Conservation (phyloP, 2,329 filamentous ascomycete genomes). For the Colletotrichum endophyticum region DNA sequence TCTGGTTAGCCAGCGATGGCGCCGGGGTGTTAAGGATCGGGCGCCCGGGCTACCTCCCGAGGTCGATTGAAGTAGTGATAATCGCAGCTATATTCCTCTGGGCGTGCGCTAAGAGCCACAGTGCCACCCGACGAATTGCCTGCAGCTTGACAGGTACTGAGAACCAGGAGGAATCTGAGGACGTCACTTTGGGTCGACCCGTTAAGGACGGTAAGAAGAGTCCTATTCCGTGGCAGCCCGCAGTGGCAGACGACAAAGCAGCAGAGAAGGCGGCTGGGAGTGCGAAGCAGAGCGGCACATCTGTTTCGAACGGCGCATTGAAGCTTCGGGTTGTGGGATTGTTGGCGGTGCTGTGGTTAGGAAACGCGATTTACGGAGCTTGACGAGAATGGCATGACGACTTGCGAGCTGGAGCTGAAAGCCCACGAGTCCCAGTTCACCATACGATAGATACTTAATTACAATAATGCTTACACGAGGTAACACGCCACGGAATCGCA, state of each 20-base stretch:
- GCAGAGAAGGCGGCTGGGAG: background rate
- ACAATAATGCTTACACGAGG: background rate
- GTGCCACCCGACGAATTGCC: background rate
- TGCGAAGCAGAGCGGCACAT: background rate
- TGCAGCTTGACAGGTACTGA: background rate
- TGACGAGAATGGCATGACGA: background rate
- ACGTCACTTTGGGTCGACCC: background rate
- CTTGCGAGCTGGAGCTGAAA: background rate
- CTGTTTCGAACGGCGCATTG: background rate
- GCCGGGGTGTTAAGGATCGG: conserved; percentile 47
- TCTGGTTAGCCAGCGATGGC: conserved; percentile 62
- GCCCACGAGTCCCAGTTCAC: background rate
- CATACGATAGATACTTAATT: background rate
- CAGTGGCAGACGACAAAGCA: background rate
- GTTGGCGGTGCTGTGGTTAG: conserved; percentile 15
- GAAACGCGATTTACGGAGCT: conserved; percentile 17
- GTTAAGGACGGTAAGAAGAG: conserved; percentile 14
- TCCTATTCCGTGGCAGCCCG: background rate
- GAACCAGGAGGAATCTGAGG: background rate
- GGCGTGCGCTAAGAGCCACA: conserved; percentile 7
- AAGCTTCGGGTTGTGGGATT: conserved; percentile 1
- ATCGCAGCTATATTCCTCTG: conserved; percentile 29
- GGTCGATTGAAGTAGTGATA: conserved; percentile 21
- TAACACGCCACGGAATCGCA: background rate
- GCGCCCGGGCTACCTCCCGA: background rate